Evolutionary conservation across 306 rosid species (phyloP).

Genomic region (Herpetospermum pedunculosum): DNA sequence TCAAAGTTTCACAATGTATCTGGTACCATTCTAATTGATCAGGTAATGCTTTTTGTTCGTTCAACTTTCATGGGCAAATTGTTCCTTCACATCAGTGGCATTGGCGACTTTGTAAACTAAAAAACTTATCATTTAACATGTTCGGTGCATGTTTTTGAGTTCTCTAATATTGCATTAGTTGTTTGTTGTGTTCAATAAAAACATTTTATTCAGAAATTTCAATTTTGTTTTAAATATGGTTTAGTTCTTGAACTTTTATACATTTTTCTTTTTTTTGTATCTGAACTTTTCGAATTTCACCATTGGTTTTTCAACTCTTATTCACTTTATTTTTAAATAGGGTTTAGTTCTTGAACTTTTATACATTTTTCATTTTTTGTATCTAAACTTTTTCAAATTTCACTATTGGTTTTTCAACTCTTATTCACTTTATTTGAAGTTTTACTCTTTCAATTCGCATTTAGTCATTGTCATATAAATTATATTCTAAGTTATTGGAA

Average conservation of each 20-base stretch:
- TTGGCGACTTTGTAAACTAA: background rate
- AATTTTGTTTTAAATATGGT: background rate
- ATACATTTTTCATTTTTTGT: no score
- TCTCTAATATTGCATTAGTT: background rate
- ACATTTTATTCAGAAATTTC: background rate
- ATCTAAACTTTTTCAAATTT: no score
- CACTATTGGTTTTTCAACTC: background rate
- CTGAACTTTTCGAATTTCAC: background rate
- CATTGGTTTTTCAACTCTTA: background rate
- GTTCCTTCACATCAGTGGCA: background rate
- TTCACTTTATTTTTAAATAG: background rate
- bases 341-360: no score
- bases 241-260: background rate
- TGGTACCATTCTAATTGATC: conserved; percentile 77
- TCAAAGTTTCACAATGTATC: conserved; percentile 38
- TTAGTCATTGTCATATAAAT: background rate
- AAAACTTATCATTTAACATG: background rate
- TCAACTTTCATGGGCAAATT: background rate
- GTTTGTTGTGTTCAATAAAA: background rate
- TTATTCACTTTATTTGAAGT: background rate
- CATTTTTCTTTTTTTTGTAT: background rate
- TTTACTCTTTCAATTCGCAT: background rate
- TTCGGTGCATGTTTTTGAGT: background rate
- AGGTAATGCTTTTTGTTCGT: conserved; percentile 34
- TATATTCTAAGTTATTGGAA: background rate